Base-by-base conservation (phyloP, 148 eudicot species). In the Fagopyrum esculentum region DNA sequence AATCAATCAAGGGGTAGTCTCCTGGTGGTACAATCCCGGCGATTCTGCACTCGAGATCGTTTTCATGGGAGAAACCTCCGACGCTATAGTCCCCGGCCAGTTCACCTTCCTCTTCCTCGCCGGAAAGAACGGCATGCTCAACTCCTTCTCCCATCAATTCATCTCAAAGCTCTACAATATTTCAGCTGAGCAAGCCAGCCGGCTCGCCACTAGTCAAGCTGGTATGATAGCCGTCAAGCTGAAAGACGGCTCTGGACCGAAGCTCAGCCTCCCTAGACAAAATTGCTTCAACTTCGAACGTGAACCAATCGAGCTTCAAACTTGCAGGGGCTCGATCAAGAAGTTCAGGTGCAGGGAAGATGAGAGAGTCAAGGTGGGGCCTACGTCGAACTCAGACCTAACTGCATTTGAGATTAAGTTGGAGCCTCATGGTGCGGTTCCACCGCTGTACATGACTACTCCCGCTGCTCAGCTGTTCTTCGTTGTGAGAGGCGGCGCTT, bases 11-110 rank as follows among this genome's bases (percentile, higher is more conserved):
- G 89, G 89, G 6, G 72, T 8, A 2, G 74, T 82, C 6, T 88
- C 91, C 2, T 88, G 89, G 91, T 88, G 91, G 91, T 88, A 73
- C 66, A 88, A 88, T 29, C 74, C 77, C 11, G 80, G 81, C 17
- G 87, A 86, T 55, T 47, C 81, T 0, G 83, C 75, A 0, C 16
- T 74, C 4, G 59, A 76, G 9, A 35, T 84, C 5, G 73, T 88
- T 0, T 86, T 82, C 79, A 69, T 88, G 0, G 91, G 89, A 5
- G 83, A 86, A 61, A 84, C 82, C 26, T 68, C 11, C 6, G 64
- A 73, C 8, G 71, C 80, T 0, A 49, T 48, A 4, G 76, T 45
- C 4, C 80, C 82, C 0, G 87, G 87, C n/a, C n/a, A 75, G 13
- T 71, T 85, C 69, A 80, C 79, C 57, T 84, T 82, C 43, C 66